Conservation (phyloP, 192 early-diverging fungal species). For the Lobosporangium transversale region DNA sequence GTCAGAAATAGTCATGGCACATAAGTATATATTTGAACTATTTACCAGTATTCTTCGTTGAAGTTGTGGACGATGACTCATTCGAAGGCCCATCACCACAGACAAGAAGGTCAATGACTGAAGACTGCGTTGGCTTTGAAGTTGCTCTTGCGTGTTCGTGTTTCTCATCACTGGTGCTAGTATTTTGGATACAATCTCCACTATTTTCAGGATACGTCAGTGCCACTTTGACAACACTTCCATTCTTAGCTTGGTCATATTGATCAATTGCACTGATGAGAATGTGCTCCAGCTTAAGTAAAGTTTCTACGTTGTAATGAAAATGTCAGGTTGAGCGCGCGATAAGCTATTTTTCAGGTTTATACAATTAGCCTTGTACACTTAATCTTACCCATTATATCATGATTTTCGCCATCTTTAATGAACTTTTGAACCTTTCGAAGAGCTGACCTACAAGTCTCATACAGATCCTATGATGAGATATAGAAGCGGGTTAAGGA, state of each 20-base stretch:
- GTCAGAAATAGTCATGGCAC: too few relatives aligned
- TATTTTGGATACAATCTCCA: constrained; percentile 5
- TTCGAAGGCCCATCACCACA: constrained; percentile 12
- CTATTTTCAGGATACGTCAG: constrained; percentile 27
- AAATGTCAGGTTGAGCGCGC: neutral
- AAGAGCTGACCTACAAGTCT: constrained; percentile 74
- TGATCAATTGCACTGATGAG: constrained; percentile 83
- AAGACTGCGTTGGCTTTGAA: constrained; percentile 33
- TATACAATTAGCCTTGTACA: neutral
- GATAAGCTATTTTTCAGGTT: too few relatives aligned
- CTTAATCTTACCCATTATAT: constrained; percentile 72
- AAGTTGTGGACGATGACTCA: constrained; percentile 9
- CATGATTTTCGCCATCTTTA: constrained; percentile 75
- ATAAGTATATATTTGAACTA: too few relatives aligned
- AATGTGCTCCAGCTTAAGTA: constrained; percentile 78
- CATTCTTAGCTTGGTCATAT: constrained; percentile 66
- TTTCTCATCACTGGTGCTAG: neutral
- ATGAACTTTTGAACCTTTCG: constrained; percentile 80
- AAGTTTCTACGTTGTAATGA: constrained; percentile 57
- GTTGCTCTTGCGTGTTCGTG: neutral
- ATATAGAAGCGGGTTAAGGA: too few relatives aligned
- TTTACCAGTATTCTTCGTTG: constrained; percentile 26
- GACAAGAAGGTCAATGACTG: constrained; percentile 60
- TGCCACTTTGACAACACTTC: constrained; percentile 52
- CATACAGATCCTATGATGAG: constrained; percentile 68